These are phyloP conservation scores for Mycena leptocephala DNA, from an alignment of 768 basidiomycete genomes.

Conservation along the genomic window DNA sequence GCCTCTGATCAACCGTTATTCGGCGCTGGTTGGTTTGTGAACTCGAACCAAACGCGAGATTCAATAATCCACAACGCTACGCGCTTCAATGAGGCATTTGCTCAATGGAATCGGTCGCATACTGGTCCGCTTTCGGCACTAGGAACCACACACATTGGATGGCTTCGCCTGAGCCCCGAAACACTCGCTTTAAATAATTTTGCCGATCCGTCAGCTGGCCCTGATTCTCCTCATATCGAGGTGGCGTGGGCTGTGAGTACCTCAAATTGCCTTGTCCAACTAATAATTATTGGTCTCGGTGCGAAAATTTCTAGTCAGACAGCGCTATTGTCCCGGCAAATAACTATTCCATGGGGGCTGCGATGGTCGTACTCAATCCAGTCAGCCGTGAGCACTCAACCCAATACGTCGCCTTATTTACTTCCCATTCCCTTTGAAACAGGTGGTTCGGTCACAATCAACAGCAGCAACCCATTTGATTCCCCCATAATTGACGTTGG, in stretches of 20 bases:
- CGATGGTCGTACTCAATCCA: conserved; percentile 16
- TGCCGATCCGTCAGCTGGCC: conserved; percentile 56
- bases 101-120: conserved; percentile 36
- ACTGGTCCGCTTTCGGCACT: conserved; percentile 37
- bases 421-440: not conserved
- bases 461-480: conserved; percentile 56
- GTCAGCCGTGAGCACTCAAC: not conserved
- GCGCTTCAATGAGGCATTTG: conserved; percentile 17
- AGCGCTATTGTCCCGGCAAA: not conserved
- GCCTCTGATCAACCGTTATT: conserved; percentile 8
- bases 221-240: conserved; percentile 53
- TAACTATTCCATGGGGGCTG: conserved; percentile 16
- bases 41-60: conserved; percentile 14
- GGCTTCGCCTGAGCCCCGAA: conserved; percentile 45
- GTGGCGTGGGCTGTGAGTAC: conserved; percentile 45
- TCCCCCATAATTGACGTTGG: conserved; percentile 62
- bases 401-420: not conserved
- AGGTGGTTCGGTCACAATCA: conserved; percentile 47
- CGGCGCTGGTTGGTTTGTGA: conserved; percentile 9
- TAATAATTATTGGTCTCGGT: not conserved
- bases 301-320: not conserved
- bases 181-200: conserved; percentile 46
- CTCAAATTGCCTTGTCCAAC: not conserved
- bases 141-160: conserved; percentile 35
- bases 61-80: conserved; percentile 30